Conservation (phyloP, 75 land plant species). For the Picea glauca region DNA sequence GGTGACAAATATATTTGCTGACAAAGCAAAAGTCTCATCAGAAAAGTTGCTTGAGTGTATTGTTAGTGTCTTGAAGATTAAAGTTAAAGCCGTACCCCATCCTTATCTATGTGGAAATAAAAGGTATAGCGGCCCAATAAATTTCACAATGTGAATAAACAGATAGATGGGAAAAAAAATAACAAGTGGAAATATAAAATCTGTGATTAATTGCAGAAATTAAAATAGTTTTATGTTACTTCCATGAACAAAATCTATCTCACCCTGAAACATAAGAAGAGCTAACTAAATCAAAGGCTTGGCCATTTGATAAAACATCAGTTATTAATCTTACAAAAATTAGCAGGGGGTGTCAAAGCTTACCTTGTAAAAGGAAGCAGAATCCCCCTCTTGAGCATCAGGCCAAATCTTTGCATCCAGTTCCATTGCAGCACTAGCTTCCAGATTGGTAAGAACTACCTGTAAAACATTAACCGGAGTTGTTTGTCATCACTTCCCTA, state of each 20-base stretch:
- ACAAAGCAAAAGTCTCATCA: not conserved
- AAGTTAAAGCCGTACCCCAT: not conserved
- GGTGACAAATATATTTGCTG: too few species aligned
- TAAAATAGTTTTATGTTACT: not conserved
- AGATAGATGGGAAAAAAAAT: not conserved
- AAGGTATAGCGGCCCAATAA: not conserved
- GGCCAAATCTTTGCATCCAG: constrained; percentile 96
- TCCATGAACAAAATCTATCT: not conserved
- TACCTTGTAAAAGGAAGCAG: constrained; percentile 73
- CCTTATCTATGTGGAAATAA: not conserved
- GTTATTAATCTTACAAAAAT: not conserved
- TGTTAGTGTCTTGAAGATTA: too few species aligned
- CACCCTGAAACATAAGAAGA: not conserved
- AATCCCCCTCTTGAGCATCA: constrained; percentile 73
- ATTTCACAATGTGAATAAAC: not conserved
- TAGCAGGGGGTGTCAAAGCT: not conserved
- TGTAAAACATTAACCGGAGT: constrained; percentile 18
- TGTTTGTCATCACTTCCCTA: not conserved
- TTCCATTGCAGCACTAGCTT: constrained; percentile 33
- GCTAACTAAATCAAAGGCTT: not conserved
- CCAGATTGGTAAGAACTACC: constrained; percentile 93
- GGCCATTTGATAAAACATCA: not conserved
- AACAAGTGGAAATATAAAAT: not conserved
- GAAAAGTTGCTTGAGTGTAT: not conserved
- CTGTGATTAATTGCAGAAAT: not conserved